These are phyloP conservation scores for Neopestalotiopsis rosae DNA, from an alignment of 2,329 filamentous ascomycete species.

Conservation along the genomic window DNA sequence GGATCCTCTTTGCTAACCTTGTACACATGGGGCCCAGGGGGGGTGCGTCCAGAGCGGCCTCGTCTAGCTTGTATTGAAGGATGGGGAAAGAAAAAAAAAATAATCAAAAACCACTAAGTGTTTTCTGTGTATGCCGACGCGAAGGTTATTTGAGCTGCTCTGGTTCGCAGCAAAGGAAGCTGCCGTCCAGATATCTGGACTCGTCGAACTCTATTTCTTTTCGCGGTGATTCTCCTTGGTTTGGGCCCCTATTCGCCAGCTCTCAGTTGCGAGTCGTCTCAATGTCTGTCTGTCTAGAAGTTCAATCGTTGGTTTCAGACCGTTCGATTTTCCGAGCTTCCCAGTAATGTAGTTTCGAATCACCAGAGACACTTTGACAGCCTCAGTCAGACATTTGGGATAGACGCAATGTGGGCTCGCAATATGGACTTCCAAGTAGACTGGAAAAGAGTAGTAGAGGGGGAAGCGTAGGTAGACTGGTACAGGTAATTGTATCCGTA, in stretches of 20 bases:
- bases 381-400: not conserved
- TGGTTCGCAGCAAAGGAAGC: not conserved
- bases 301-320: slow-evolving; percentile 3
- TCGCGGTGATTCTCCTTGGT: not conserved
- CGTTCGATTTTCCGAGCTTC: not conserved
- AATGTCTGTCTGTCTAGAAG: not conserved
- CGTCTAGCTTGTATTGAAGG: slow-evolving; percentile 21
- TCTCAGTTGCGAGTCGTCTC: not conserved
- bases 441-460: not conserved
- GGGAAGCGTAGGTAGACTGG: too few species aligned
- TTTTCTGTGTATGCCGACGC: too few species aligned
- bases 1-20: slow-evolving; percentile 15
- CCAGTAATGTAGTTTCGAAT: not conserved
- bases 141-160: too few species aligned
- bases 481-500: too few species aligned
- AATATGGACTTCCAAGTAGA: not conserved
- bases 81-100: slow-evolving; percentile 6
- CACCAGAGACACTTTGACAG: not conserved
- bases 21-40: slow-evolving; percentile 15
- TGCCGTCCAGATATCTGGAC: not conserved
- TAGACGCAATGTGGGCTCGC: not conserved
- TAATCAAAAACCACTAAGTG: too few species aligned
- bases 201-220: not conserved
- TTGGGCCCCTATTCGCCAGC: not conserved
- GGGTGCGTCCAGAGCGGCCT: not conserved